Conservation (phyloP, 2,329 filamentous ascomycete species). For the Colletotrichum gigasporum region DNA sequence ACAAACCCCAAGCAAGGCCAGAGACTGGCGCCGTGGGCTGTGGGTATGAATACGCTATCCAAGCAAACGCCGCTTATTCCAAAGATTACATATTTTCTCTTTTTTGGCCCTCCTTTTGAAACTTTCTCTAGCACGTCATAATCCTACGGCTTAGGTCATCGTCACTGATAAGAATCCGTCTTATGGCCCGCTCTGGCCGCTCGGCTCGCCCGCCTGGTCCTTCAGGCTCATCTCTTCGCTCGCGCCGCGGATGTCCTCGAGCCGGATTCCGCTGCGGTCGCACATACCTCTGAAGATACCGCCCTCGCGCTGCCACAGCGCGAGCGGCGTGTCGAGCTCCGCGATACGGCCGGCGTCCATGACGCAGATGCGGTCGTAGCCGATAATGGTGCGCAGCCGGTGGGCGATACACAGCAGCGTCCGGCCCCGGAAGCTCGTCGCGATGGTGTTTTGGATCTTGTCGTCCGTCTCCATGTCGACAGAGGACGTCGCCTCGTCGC, state of each 20-base stretch:
- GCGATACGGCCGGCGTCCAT: slow-evolving; percentile 92
- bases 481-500: slow-evolving; percentile 92
- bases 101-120: background rate
- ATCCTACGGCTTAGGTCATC: background rate
- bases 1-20: no score
- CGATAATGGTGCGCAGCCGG: slow-evolving; percentile 88
- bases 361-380: slow-evolving; percentile 95
- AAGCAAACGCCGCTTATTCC: background rate
- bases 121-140: background rate
- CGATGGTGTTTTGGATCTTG: slow-evolving; percentile 92
- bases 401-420: slow-evolving; percentile 95
- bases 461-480: slow-evolving; percentile 98
- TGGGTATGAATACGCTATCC: background rate
- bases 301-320: slow-evolving; percentile 72
- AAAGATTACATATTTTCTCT: background rate
- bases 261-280: slow-evolving; percentile 80
- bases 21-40: background rate
- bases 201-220: slow-evolving; percentile 18
- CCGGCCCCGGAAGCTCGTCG: slow-evolving; percentile 83
- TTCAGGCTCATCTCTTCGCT: slow-evolving; percentile 43
- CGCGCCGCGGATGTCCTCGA: slow-evolving; percentile 62
- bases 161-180: background rate
- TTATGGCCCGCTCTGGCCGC: slow-evolving; percentile 29
- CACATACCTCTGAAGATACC: slow-evolving; percentile 93
- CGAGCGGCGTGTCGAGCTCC: slow-evolving; percentile 81